These are phyloP conservation scores for Pythium brassicae DNA, from an alignment of 352 stramenopile genomes.

Conservation along the genomic window DNA sequence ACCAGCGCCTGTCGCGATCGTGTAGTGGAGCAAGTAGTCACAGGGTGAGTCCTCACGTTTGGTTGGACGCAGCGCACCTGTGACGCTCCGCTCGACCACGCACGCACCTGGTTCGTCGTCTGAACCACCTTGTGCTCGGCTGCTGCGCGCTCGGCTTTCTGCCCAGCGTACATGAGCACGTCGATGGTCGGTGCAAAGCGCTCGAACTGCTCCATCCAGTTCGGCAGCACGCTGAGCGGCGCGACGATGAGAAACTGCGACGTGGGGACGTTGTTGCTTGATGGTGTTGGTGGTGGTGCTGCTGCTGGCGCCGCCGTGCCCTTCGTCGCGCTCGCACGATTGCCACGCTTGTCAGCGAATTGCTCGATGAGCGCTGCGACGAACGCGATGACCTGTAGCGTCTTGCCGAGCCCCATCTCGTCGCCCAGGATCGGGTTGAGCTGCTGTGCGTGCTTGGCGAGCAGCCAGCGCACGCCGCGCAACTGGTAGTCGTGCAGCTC, in stretches of 20 bases:
- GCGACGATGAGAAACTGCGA: constrained; percentile 52
- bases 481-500: constrained; percentile 69
- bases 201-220: constrained; percentile 81
- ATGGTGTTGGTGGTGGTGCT: background rate
- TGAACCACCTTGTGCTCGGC: constrained; percentile 5
- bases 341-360: background rate
- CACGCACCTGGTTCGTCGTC: constrained; percentile 8
- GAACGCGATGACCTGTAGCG: constrained; percentile 73
- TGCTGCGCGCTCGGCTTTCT: constrained; percentile 37
- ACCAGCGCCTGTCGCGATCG: constrained; percentile 24
- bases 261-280: no score
- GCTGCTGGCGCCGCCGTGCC: background rate
- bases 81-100: no score
- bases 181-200: constrained; percentile 59
- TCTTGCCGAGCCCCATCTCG: constrained; percentile 85
- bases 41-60: background rate
- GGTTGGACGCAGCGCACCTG: no score
- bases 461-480: constrained; percentile 57
- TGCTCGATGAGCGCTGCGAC: constrained; percentile 39
- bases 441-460: constrained; percentile 50
- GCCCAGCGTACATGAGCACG: constrained; percentile 49
- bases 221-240: constrained; percentile 75
- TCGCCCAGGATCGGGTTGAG: constrained; percentile 77
- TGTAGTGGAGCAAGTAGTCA: background rate
- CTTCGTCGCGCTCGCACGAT: background rate